Conservation (phyloP, 345 rosid genomes). For the Eucalyptus tenuipes region DNA sequence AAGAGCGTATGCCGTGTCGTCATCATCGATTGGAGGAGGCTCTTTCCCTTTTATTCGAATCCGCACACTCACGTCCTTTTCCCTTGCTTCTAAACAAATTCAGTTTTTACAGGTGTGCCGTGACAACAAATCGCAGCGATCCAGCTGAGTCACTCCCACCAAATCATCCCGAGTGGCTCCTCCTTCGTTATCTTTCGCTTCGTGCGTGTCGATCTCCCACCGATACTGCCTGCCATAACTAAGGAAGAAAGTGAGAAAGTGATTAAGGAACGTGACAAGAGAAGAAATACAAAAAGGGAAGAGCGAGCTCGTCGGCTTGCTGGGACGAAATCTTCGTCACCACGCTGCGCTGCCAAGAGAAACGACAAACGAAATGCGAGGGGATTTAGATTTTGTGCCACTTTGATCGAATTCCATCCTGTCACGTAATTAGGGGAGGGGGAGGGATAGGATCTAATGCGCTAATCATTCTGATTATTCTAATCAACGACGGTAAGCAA, state of each 20-base stretch:
- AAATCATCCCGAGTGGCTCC: not conserved
- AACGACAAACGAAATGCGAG: not conserved
- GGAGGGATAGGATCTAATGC: not conserved
- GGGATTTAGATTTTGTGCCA: not conserved
- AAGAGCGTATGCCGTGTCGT: not conserved
- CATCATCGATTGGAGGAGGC: not conserved
- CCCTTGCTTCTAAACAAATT: not conserved
- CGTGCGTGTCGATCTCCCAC: not conserved
- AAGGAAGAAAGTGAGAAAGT: not conserved
- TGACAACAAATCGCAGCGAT: not conserved
- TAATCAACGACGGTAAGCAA: not conserved
- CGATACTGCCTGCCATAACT: not conserved
- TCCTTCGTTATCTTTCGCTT: not conserved
- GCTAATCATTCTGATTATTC: not conserved
- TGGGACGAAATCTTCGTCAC: not conserved
- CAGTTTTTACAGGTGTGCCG: not conserved
- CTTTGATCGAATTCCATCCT: not conserved
- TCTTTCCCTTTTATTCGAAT: not conserved
- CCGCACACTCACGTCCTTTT: not conserved
- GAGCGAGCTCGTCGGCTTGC: not conserved
- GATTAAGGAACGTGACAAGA: not conserved
- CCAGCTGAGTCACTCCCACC: not conserved
- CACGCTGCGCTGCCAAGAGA: not conserved
- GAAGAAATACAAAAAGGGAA: not conserved
- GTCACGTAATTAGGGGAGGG: not conserved